Evolutionary conservation across 441 rosid genomes (phyloP).

Genomic region (Geranium incanum): DNA sequence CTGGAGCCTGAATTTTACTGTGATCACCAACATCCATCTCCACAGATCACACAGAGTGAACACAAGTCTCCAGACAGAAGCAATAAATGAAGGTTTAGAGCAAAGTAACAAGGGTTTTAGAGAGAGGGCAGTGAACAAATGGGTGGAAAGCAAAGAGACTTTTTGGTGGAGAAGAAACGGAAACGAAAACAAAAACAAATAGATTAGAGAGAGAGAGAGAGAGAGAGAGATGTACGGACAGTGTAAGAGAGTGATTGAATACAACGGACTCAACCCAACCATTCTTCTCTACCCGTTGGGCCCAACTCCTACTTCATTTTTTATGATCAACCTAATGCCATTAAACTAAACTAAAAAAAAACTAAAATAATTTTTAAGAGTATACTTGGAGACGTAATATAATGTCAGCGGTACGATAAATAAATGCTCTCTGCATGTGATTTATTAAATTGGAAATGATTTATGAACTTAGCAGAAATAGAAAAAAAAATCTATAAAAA

Average conservation of each 20-base stretch:
- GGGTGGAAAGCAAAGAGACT: not conserved
- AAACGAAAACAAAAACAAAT: not conserved
- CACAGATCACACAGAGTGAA: not conserved
- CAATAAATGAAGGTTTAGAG: conserved; percentile 1
- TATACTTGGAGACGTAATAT: too few species aligned
- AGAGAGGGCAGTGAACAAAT: not conserved
- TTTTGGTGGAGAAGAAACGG: not conserved
- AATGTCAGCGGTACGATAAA: too few species aligned
- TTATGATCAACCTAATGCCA: too few species aligned
- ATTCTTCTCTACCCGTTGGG: not conserved
- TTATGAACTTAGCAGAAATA: too few species aligned
- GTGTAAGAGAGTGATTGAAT: not conserved
- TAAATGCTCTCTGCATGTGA: too few species aligned
- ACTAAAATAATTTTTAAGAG: too few species aligned
- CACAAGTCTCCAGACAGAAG: not conserved
- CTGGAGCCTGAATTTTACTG: conserved; percentile 1
- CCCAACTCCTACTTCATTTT: too few species aligned
- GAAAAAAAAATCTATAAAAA: too few species aligned
- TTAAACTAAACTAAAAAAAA: too few species aligned
- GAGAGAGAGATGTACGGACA: not conserved
- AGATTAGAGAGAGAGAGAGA: not conserved
- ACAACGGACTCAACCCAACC: not conserved
- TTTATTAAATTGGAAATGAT: too few species aligned
- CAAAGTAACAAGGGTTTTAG: not conserved
- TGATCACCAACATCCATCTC: conserved; percentile 1